Evolutionary conservation across 306 rosid genomes (phyloP).

Genomic region (Hylodesmum podocarpum): DNA sequence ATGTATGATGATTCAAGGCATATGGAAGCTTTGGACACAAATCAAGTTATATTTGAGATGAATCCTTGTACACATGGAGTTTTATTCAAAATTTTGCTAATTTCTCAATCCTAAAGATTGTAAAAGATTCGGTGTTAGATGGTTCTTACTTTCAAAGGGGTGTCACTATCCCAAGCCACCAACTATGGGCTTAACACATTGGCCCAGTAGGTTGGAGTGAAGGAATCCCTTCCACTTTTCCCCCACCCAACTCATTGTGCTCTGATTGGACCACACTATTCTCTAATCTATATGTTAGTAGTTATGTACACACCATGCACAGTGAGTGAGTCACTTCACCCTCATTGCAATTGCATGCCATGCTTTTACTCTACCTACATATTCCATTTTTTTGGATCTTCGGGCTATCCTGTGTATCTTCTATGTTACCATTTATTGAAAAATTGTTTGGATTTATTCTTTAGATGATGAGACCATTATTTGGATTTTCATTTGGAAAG

Average conservation of each 20-base stretch:
- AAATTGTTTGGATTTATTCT: neutral
- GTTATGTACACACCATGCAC: too few species aligned
- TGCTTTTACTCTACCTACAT: neutral
- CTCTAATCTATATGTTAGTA: neutral
- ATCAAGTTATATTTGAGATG: neutral
- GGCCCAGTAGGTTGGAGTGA: constrained; percentile 48
- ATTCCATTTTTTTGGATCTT: neutral
- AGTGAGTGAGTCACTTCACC: neutral
- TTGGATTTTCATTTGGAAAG: neutral
- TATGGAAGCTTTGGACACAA: neutral
- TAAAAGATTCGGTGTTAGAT: constrained; percentile 32
- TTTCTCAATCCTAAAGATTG: constrained; percentile 42
- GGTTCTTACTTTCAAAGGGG: constrained; percentile 14
- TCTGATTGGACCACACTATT: neutral
- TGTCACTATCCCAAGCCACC: constrained; percentile 43
- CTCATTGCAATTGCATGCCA: neutral
- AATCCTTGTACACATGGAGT: neutral
- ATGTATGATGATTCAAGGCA: neutral
- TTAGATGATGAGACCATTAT: too few species aligned
- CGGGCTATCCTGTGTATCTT: neutral
- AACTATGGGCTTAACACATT: constrained; percentile 36
- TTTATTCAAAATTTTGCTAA: neutral
- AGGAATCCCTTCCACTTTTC: constrained; percentile 9
- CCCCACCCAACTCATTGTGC: constrained; percentile 12
- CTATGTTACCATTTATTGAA: neutral